Evolutionary conservation across 148 eudicot genomes (phyloP).

Genomic region (Silene uniflora): DNA sequence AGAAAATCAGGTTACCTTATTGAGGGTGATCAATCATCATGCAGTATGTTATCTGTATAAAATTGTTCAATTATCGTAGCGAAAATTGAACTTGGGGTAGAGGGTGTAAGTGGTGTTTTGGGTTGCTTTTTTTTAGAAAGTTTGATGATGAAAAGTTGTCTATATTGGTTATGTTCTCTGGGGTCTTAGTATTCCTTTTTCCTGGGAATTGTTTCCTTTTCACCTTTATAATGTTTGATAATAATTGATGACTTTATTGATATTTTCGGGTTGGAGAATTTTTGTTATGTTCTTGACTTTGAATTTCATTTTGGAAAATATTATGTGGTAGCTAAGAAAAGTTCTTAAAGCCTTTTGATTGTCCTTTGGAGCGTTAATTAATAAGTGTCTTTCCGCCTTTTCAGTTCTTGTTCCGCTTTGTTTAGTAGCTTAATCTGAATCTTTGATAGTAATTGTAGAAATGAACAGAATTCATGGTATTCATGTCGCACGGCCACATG

Average conservation of each 20-base stretch:
- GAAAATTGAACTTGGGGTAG: background rate
- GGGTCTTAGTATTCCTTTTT: constrained; percentile 10
- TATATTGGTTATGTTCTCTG: constrained; percentile 11
- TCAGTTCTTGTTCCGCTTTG: background rate
- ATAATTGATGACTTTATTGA: constrained; percentile 29
- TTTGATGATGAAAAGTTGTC: background rate
- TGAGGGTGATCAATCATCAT: background rate
- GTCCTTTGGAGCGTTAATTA: constrained; percentile 17
- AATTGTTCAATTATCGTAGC: background rate
- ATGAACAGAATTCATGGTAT: background rate
- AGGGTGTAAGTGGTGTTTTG: background rate
- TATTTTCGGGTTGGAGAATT: constrained; percentile 1
- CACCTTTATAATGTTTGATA: constrained; percentile 4
- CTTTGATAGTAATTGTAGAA: background rate
- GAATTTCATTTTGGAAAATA: constrained; percentile 9
- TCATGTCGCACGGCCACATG: background rate
- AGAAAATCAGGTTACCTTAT: background rate
- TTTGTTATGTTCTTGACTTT: constrained; percentile 8
- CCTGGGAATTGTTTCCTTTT: constrained; percentile 12
- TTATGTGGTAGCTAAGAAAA: constrained; percentile 13
- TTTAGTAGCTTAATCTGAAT: background rate
- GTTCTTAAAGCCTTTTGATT: constrained; percentile 17
- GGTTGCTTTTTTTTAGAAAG: no score
- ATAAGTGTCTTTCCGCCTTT: background rate
- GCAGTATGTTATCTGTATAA: background rate